Conservation (phyloP, 2,329 filamentous ascomycete species). For the Fusarium setosum region DNA sequence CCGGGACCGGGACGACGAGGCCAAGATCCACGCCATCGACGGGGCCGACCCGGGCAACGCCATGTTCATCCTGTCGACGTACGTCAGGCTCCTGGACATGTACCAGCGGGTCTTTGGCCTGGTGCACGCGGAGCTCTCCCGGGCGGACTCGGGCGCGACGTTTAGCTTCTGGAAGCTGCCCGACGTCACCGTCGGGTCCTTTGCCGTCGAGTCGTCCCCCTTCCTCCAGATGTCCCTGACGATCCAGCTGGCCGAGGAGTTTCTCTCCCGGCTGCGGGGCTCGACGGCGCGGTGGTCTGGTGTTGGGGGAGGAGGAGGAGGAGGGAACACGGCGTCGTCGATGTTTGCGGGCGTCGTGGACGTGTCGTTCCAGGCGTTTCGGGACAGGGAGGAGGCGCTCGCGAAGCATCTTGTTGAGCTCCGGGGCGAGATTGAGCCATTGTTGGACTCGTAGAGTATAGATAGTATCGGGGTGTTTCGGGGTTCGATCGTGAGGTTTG, state of each 20-base stretch:
- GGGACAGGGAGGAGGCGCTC: constrained; percentile 49
- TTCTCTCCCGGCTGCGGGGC: constrained; percentile 49
- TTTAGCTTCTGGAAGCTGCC: constrained; percentile 55
- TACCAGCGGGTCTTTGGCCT: constrained; percentile 53
- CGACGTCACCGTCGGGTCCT: constrained; percentile 54
- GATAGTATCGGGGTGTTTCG: neutral
- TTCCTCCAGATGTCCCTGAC: constrained; percentile 57
- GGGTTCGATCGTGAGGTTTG: neutral
- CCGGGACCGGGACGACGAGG: neutral
- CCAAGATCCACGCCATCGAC: constrained; percentile 36
- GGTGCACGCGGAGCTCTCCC: constrained; percentile 48
- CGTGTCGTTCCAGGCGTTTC: constrained; percentile 45
- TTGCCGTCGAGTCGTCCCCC: constrained; percentile 53
- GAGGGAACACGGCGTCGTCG: constrained; percentile 40
- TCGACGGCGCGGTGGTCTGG: constrained; percentile 46
- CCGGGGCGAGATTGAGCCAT: constrained; percentile 48
- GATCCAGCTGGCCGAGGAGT: constrained; percentile 55
- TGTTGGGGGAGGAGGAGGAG: constrained; percentile 25
- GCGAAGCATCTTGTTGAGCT: constrained; percentile 47
- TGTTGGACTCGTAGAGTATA: constrained; percentile 41
- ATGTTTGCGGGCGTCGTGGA: constrained; percentile 49
- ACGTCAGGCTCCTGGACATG: constrained; percentile 53
- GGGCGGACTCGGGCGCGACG: constrained; percentile 38
- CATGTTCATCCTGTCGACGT: constrained; percentile 53
- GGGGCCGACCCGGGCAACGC: constrained; percentile 50